phyloP scores from a whole-genome alignment of 177 flowering plant genomes.

The Vitis hybrid region DNA sequence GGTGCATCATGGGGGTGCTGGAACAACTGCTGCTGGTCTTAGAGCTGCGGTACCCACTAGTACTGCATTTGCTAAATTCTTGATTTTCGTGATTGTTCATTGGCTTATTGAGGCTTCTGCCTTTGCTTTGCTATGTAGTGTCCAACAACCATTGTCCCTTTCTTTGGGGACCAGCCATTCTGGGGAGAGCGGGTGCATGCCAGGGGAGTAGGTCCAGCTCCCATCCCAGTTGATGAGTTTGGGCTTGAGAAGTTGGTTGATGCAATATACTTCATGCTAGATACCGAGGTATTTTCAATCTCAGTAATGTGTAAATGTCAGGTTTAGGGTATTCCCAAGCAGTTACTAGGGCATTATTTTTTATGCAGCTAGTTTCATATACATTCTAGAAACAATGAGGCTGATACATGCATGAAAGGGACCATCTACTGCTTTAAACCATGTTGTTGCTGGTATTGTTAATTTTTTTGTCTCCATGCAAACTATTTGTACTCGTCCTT shows the following conservation, averaged over 20 bases:
- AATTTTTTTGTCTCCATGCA: no score
- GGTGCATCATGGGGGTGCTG: conserved; percentile 98
- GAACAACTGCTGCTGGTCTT: conserved; percentile 95
- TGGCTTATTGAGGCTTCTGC: conserved; percentile 4
- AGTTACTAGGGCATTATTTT: no score
- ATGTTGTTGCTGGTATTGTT: no score
- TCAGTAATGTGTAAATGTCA: no score
- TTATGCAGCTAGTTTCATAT: no score
- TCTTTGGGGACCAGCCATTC: conserved; percentile 71
- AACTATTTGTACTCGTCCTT: no score
- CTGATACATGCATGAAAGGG: no score
- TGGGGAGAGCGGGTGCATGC: conserved; percentile 74
- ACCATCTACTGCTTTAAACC: no score
- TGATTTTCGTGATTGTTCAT: background rate
- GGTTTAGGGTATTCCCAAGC: no score
- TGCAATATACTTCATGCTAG: conserved; percentile 41
- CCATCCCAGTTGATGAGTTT: conserved; percentile 62
- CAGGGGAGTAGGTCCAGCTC: conserved; percentile 57
- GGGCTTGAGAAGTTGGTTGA: conserved; percentile 46
- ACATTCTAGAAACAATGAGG: no score
- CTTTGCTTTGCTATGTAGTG: conserved; percentile 41
- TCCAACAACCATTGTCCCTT: conserved; percentile 78
- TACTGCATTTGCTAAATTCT: background rate
- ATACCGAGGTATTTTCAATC: conserved; percentile 30
- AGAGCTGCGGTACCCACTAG: conserved; percentile 69